Percentiles rank a stretch among this genome's conserved stretches.
Conservation (phyloP, 116 monocot genomes). For the Posidonia oceanica region DNA sequence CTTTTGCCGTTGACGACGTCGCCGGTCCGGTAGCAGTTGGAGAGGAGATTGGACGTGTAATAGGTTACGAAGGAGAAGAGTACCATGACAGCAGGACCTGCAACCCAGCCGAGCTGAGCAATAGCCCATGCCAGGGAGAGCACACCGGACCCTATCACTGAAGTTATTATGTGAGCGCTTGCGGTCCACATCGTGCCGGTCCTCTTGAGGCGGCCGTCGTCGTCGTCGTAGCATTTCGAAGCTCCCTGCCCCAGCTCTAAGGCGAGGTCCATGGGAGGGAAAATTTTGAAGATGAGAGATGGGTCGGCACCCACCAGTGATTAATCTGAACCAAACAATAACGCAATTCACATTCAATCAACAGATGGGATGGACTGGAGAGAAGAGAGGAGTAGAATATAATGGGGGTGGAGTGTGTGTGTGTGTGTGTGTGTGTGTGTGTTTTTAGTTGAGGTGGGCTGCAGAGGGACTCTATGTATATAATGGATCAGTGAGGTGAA, state of each 20-base stretch:
- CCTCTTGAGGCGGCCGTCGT: constrained; percentile 16
- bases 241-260: not conserved
- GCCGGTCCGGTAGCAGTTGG: constrained; percentile 48
- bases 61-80: constrained; percentile 40
- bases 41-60: constrained; percentile 48
- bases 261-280: constrained; percentile 7
- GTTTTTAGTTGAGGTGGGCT: too few species aligned
- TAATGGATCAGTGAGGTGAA: too few species aligned
- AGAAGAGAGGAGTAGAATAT: too few species aligned
- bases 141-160: constrained; percentile 53
- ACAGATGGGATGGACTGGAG: too few species aligned
- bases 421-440: too few species aligned
- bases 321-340: too few species aligned
- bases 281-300: too few species aligned
- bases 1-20: constrained; percentile 38
- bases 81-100: constrained; percentile 29
- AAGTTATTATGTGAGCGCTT: constrained; percentile 44
- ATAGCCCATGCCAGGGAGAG: constrained; percentile 50
- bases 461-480: too few species aligned
- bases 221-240: constrained; percentile 19
- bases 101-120: constrained; percentile 48
- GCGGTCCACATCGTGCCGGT: constrained; percentile 53
- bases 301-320: too few species aligned
- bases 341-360: too few species aligned
- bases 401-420: too few species aligned